phyloP scores from a whole-genome alignment of 2,329 filamentous ascomycete species.

The Stagonosporopsis vannaccii region DNA sequence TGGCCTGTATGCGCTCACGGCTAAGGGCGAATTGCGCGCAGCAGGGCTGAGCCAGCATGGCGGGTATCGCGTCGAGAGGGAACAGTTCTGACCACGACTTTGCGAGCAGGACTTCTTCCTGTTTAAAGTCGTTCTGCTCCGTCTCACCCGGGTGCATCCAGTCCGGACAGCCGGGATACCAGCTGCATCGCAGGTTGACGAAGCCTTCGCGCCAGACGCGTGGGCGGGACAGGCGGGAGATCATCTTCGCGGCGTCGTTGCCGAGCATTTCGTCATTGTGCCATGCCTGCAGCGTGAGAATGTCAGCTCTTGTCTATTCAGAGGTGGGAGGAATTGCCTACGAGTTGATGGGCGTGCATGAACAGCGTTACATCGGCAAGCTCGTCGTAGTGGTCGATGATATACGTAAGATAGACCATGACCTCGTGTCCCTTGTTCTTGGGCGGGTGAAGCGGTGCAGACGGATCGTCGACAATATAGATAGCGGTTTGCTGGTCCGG shows the following conservation, averaged over 20 bases:
- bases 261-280: constrained; percentile 63
- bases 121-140: constrained; percentile 48
- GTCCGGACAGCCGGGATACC: constrained; percentile 63
- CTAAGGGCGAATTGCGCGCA: constrained; percentile 71
- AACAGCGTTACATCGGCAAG: constrained; percentile 67
- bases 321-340: background rate
- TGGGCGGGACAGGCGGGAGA: constrained; percentile 54
- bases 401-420: constrained; percentile 67
- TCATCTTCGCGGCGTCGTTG: constrained; percentile 54
- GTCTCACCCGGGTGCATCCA: constrained; percentile 61
- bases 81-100: constrained; percentile 58
- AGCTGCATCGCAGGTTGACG: constrained; percentile 63
- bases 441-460: constrained; percentile 58
- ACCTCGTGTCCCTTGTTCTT: constrained; percentile 69
- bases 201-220: constrained; percentile 60
- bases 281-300: constrained; percentile 52
- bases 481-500: constrained; percentile 56
- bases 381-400: constrained; percentile 67
- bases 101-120: constrained; percentile 55
- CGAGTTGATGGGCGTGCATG: constrained; percentile 65
- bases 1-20: constrained; percentile 62
- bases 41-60: constrained; percentile 66
- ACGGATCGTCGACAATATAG: constrained; percentile 62
- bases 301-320: background rate
- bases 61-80: constrained; percentile 55